Evolutionary conservation across 2,329 filamentous ascomycete species (phyloP), one percentile per base, ranked within the genome.

Genomic region (Periconia sp.): DNA sequence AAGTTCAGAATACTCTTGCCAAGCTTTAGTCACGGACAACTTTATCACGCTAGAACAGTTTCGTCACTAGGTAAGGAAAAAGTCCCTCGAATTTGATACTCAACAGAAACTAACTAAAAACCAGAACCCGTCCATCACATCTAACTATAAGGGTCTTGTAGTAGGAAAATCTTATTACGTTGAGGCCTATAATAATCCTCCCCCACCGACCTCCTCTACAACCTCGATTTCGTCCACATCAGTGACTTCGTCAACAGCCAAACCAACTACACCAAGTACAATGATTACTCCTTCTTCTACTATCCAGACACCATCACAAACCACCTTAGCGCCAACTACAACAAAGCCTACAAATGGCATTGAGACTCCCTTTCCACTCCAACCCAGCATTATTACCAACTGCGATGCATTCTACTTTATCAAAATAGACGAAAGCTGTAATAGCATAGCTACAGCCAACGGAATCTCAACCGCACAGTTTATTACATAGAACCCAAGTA

Each of bases 391-490:
- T 3, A 46, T 51, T 1, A 19, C 35, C 17, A 58, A 52, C 47
- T 59, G 53, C 50, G 47, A 60, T 23, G 23, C 37, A 37, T 59
- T 56, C 50, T 54, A 56, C 47, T 44, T 50, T 13, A 49, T 57
- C 13, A 37, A 53, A 19, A 11, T 37, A 5, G 42, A 42, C 13
- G 53, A 60, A 1, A 27, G 40, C 41, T 62, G 59, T 45, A 23
- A 15, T 15, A 15, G 23, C 23, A 55, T 60, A 15, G 52, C 55
- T 14, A 31, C 7, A 13, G 10, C 13, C 10, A 27, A 52, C 17
- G 52, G 51, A 17, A 60, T 60, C 31, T 47, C 55, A 8, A 23
- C 50, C 6, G 30, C 19, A 10, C 23, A 62, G 8, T 55, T 62
- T 45, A 20, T 53, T 13, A 23, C 41, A 7, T 62, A 55, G 59